A percentile compares a stretch with the other conserved stretches of the same genome.
Conservation (phyloP, 1,284 basidiomycete genomes). For the Trichosporon asahii region DNA sequence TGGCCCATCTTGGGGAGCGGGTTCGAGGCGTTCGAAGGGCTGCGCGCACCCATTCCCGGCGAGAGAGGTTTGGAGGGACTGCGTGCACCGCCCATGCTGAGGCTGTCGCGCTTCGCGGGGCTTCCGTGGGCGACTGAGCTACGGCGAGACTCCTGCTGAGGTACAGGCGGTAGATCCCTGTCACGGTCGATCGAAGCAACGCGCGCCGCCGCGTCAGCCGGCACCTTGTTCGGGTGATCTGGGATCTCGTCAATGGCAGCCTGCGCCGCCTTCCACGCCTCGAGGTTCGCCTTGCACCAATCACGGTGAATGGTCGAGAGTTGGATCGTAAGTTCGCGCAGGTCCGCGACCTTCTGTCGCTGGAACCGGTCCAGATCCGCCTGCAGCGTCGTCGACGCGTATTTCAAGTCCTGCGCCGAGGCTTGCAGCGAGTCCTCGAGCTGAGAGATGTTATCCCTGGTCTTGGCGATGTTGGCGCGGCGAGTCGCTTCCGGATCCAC, state of each 20-base stretch:
- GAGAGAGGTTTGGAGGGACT: constrained; percentile 1
- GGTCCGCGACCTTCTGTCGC: constrained; percentile 93
- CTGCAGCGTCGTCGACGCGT: constrained; percentile 92
- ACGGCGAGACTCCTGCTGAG: neutral
- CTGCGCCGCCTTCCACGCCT: constrained; percentile 95
- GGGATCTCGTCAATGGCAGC: constrained; percentile 83
- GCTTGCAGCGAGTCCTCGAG: constrained; percentile 88
- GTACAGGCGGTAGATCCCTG: constrained; percentile 23
- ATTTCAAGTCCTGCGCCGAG: constrained; percentile 87
- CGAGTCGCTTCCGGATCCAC: constrained; percentile 94
- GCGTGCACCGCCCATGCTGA: neutral
- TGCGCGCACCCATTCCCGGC: neutral
- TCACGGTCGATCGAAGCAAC: constrained; percentile 21
- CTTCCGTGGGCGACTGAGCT: neutral
- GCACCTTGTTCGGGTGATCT: constrained; percentile 70
- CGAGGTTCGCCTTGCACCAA: constrained; percentile 95
- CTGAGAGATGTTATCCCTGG: constrained; percentile 87
- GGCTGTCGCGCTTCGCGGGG: neutral
- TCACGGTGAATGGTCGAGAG: constrained; percentile 89
- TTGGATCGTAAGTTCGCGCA: constrained; percentile 84
- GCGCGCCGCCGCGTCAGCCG: neutral
- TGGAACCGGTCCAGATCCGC: constrained; percentile 98
- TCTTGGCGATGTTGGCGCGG: constrained; percentile 87
- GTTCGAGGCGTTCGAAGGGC: neutral
- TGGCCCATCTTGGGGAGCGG: constrained; percentile 3